These are phyloP conservation scores for Gnetum montanum DNA, from an alignment of 75 land plant genomes.

Conservation along the genomic window DNA sequence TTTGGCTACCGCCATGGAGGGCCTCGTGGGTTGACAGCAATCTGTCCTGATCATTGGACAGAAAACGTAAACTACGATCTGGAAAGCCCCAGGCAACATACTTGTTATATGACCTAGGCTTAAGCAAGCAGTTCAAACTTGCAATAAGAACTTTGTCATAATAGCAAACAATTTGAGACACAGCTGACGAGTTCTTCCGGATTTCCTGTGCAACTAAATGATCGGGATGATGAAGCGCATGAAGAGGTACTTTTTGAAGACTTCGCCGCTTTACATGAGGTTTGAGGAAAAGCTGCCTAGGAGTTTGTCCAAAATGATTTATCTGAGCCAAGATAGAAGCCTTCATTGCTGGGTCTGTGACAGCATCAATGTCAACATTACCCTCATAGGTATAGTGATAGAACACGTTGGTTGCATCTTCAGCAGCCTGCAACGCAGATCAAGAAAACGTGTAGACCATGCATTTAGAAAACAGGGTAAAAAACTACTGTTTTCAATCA, in stretches of 20 bases:
- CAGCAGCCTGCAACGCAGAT: constrained; percentile 72
- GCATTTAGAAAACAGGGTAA: background rate
- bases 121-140: constrained; percentile 60
- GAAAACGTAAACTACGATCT: constrained; percentile 79
- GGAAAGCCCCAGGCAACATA: constrained; percentile 95
- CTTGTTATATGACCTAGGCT: constrained; percentile 74
- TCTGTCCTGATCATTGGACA: constrained; percentile 87
- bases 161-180: constrained; percentile 66
- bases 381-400: constrained; percentile 98
- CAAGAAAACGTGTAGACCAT: too few relatives aligned
- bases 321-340: constrained; percentile 97
- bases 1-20: constrained; percentile 86
- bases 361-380: constrained; percentile 91
- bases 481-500: constrained; percentile 4
- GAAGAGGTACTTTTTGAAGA: constrained; percentile 53
- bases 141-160: constrained; percentile 75
- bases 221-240: constrained; percentile 38
- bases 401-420: constrained; percentile 96
- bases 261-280: constrained; percentile 82
- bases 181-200: constrained; percentile 44
- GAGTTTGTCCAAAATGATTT: constrained; percentile 99
- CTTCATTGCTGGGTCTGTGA: constrained; percentile 92
- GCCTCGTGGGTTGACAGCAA: constrained; percentile 97
- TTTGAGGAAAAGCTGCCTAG: constrained; percentile 89
- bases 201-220: constrained; percentile 61